Evolutionary conservation across 345 rosid genomes (phyloP).

Genomic region (Alliaria petiolata): DNA sequence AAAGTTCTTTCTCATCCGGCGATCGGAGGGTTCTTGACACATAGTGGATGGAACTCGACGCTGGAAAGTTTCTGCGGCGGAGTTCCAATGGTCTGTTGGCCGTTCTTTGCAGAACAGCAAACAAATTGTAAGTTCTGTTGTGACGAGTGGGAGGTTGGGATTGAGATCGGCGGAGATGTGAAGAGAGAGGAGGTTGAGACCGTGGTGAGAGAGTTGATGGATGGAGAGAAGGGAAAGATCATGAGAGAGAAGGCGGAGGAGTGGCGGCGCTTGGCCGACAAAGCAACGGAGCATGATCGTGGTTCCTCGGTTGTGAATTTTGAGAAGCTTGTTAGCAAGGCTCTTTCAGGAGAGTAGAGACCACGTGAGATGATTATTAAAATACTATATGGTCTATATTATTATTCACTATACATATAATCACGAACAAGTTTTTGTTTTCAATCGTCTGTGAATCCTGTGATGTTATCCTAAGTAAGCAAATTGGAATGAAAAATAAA

Average conservation of each 20-base stretch:
- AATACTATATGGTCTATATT: too few relatives aligned
- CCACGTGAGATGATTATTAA: too few relatives aligned
- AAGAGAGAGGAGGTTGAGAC: constrained; percentile 48
- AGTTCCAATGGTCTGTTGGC: constrained; percentile 61
- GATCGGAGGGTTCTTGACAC: constrained; percentile 53
- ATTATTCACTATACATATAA: too few relatives aligned
- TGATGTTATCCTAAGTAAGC: neutral
- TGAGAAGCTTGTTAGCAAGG: constrained; percentile 27
- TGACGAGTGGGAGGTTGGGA: constrained; percentile 54
- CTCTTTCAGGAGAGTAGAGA: constrained; percentile 21
- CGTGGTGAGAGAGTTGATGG: constrained; percentile 50
- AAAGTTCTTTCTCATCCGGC: constrained; percentile 47
- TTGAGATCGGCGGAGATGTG: constrained; percentile 49
- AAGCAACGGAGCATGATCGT: neutral
- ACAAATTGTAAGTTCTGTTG: constrained; percentile 49
- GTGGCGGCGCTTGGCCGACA: constrained; percentile 37
- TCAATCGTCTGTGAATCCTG: neutral
- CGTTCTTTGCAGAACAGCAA: constrained; percentile 61
- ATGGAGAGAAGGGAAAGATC: constrained; percentile 44
- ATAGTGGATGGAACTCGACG: constrained; percentile 65
- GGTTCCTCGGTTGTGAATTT: constrained; percentile 42
- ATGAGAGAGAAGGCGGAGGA: constrained; percentile 42
- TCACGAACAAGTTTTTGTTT: neutral
- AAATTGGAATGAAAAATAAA: too few relatives aligned
- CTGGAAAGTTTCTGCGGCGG: constrained; percentile 43